Evolutionary conservation across 2,329 filamentous ascomycete genomes (phyloP), one percentile per base, ranked within the genome.

Genomic region (Colletotrichum navitas): DNA sequence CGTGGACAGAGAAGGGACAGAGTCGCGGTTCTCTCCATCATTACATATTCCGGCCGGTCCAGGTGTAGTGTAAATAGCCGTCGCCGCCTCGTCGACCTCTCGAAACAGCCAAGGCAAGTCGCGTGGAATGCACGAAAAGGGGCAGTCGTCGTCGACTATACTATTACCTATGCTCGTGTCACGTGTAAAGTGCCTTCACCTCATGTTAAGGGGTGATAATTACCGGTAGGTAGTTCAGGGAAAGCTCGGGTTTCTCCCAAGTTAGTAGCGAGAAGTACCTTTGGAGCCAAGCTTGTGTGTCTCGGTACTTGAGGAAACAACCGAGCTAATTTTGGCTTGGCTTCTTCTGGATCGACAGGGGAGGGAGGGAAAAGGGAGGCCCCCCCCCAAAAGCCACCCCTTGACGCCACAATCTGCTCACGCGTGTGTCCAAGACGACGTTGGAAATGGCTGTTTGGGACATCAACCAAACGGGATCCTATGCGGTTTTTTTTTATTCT

Each of bases 311-410:
- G 21, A 7, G 11, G 10, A 34, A 8, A 14, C 24, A 54, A 54
- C 21, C 54, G 34, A 54, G 49, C 29, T 49, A 5, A 14, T 24
- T 55, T 43, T 29, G 11, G 55, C 36, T 43, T 59, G 36, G 36
- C 34, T 39, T 54, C 10, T 39, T 54, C 10, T 39, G 47, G 60
- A 63, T 63, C 60, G 49, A 18, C 61, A 63, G 34, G 61, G 47
- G 43, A 34, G 47, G 18, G 10, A n/a, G 32, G 24, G 61, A 26
- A n/a, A 47, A 11, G 47, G 45, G 59, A 18, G n/a, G n/a, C n/a
- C n/a, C n/a, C n/a, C n/a, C n/a, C n/a, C 12, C 8, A 26, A 52
- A 5, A 12, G 5, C 21, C 21, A 43, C 21, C 43, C 43, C 43
- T 47, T 54, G 39, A 47, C 36, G 34, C 24, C 32, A 39, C 49